Evolutionary conservation across 2,329 filamentous ascomycete genomes (phyloP).

Genomic region (Hymenoscyphus repandus): DNA sequence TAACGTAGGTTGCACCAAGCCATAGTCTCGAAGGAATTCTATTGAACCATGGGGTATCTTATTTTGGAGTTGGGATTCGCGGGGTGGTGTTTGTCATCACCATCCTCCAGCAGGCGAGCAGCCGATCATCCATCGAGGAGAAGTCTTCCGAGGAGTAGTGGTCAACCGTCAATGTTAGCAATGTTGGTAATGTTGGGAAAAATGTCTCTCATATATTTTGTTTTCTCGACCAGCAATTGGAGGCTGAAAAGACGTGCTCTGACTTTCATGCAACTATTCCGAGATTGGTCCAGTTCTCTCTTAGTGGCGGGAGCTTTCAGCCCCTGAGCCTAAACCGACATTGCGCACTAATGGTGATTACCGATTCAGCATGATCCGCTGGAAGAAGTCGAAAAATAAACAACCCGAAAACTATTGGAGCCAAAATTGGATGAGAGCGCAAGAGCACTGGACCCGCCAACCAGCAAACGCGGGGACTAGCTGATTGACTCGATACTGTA

Average conservation of each 20-base stretch:
- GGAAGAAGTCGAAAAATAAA: no score
- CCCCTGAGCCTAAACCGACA: not conserved
- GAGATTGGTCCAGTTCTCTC: not conserved
- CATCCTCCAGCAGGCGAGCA: not conserved
- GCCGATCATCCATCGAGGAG: not conserved
- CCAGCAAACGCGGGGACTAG: no score
- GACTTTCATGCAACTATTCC: not conserved
- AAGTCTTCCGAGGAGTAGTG: not conserved
- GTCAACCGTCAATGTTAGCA: not conserved
- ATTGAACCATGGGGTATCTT: no score
- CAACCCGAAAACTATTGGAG: no score
- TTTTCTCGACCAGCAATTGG: not conserved
- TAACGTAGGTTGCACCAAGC: no score
- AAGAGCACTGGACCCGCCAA: no score
- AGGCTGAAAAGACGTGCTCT: not conserved
- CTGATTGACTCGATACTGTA: no score
- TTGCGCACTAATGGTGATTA: no score
- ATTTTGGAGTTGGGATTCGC: no score
- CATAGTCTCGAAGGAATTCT: no score
- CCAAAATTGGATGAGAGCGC: no score
- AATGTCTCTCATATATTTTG: not conserved
- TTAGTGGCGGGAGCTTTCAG: not conserved
- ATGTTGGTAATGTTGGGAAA: not conserved
- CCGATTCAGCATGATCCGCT: no score
- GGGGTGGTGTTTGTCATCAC: not conserved